Evolutionary conservation across 345 rosid genomes (phyloP).

Genomic region (Boechera divaricarpa): DNA sequence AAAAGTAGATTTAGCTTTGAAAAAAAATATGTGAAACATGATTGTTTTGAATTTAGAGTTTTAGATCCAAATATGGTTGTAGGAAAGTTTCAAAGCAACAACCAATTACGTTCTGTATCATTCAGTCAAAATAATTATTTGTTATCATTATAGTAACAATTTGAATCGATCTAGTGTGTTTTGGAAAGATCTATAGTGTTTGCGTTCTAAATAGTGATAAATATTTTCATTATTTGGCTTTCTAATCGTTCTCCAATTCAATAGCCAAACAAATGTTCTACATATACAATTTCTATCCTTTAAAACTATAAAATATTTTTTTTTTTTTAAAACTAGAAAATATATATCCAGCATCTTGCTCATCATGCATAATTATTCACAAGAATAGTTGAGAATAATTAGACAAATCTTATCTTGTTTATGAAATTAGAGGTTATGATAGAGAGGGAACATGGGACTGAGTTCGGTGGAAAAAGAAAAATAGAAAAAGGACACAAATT

Average conservation of each 20-base stretch:
- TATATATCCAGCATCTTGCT: not conserved
- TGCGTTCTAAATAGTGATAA: not conserved
- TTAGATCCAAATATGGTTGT: too few species aligned
- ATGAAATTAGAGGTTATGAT: conserved; percentile 26
- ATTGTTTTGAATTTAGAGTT: too few species aligned
- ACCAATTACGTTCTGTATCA: not conserved
- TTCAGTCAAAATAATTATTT: not conserved
- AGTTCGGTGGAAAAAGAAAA: conserved; percentile 11
- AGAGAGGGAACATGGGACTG: conserved; percentile 25
- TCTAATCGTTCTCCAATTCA: too few species aligned
- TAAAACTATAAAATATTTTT: not conserved
- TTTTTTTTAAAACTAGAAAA: not conserved
- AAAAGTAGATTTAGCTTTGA: too few species aligned
- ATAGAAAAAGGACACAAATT: conserved; percentile 25
- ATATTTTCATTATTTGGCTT: not conserved
- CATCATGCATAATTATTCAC: conserved; percentile 20
- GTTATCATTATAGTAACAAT: not conserved
- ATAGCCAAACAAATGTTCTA: not conserved
- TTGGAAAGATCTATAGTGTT: not conserved
- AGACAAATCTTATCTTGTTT: conserved; percentile 21
- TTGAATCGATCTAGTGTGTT: not conserved
- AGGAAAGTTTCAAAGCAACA: too few species aligned
- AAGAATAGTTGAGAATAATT: conserved; percentile 8
- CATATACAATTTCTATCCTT: not conserved
- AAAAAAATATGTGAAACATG: too few species aligned